phyloP scores from a whole-genome alignment of 305 asterid species.

The Plantago rigida region DNA sequence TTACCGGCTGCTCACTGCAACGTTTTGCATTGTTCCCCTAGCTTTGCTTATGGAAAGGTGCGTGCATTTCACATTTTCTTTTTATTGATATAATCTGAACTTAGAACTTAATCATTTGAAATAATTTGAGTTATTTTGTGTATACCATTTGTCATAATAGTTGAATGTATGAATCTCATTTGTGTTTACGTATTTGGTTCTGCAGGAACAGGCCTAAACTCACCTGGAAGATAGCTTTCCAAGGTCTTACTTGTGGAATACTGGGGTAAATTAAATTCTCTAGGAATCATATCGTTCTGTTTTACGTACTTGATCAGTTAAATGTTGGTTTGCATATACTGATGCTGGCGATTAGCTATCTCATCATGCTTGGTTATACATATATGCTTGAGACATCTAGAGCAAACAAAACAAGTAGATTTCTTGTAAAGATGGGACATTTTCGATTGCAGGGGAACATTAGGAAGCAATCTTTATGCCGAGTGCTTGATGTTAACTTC shows the following conservation, averaged over 20 bases:
- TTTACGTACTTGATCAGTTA: neutral
- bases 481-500: slow-evolving; percentile 30
- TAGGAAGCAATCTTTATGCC: slow-evolving; percentile 32
- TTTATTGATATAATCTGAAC: neutral
- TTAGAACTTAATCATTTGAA: neutral
- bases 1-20: slow-evolving; percentile 29
- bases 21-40: slow-evolving; percentile 30
- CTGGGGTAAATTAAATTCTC: slow-evolving; percentile 25
- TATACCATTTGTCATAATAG: too few relatives aligned
- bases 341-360: too few relatives aligned
- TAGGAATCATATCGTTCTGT: neutral
- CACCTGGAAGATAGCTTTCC: slow-evolving; percentile 26
- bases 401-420: too few relatives aligned
- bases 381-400: too few relatives aligned
- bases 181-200: neutral
- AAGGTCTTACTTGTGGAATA: slow-evolving; percentile 26
- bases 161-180: neutral
- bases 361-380: too few relatives aligned
- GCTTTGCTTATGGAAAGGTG: slow-evolving; percentile 36
- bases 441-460: slow-evolving; percentile 23
- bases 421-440: neutral
- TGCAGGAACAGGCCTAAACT: slow-evolving; percentile 34
- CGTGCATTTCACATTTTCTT: slow-evolving; percentile 8
- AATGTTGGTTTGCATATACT: too few relatives aligned
- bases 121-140: too few relatives aligned